Conservation (phyloP, 2,329 filamentous ascomycete species). For the Penicillium sp. region DNA sequence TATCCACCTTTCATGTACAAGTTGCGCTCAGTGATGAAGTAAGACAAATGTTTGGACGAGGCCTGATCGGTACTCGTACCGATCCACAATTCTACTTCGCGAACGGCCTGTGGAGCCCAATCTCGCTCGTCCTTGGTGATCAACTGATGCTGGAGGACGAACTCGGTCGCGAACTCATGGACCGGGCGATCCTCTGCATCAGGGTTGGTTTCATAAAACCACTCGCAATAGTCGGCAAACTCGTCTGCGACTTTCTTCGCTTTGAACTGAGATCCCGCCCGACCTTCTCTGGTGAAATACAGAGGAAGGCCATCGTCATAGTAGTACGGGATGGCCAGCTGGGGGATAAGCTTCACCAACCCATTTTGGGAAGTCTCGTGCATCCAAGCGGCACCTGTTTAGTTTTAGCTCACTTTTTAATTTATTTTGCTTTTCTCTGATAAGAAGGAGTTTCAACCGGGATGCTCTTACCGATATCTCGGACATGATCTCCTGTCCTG, state of each 20-base stretch:
- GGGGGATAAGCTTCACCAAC: constrained; percentile 46
- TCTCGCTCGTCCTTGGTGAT: constrained; percentile 46
- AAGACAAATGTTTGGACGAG: constrained; percentile 46
- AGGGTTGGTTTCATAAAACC: constrained; percentile 45
- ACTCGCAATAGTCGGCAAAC: constrained; percentile 46
- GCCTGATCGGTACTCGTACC: constrained; percentile 46
- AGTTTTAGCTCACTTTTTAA: background rate
- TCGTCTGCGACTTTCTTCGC: constrained; percentile 51
- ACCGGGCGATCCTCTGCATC: constrained; percentile 45
- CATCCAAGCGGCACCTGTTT: constrained; percentile 48
- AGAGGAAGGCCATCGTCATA: constrained; percentile 48
- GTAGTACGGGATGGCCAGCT: constrained; percentile 47
- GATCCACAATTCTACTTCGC: constrained; percentile 49
- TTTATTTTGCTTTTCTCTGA: too few relatives aligned
- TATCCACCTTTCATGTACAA: constrained; percentile 52
- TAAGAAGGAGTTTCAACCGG: too few relatives aligned
- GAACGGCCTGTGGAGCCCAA: constrained; percentile 48
- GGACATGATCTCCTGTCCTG: constrained; percentile 35
- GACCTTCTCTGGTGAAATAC: constrained; percentile 46
- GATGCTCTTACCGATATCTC: constrained; percentile 42
- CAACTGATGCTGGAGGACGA: constrained; percentile 44
- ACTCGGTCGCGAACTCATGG: constrained; percentile 44
- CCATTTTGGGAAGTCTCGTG: constrained; percentile 50
- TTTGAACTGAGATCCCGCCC: constrained; percentile 49
- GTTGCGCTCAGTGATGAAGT: constrained; percentile 49